Percentiles rank a stretch among this genome's conserved stretches.
These are phyloP conservation scores for Trichoderma simmonsii DNA, from an alignment of 2,329 filamentous ascomycete genomes.

Conservation along the genomic window DNA sequence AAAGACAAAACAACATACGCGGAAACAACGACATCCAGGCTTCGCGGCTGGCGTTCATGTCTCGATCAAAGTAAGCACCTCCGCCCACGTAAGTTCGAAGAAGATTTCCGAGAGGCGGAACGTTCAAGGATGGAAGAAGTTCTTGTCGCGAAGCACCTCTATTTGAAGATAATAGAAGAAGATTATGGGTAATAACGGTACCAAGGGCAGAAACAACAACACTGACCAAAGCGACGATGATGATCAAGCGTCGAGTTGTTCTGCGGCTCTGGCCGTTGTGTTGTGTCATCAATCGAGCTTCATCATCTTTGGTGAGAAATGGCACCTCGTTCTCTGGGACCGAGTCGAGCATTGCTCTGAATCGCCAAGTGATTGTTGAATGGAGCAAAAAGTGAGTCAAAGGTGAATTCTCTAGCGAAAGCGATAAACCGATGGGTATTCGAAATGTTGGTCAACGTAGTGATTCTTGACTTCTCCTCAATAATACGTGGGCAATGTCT, in stretches of 20 bases:
- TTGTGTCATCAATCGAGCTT: not conserved
- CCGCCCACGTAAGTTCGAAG: not conserved
- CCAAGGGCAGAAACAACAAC: too few relatives aligned
- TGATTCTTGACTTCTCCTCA: too few relatives aligned
- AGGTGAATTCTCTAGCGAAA: too few relatives aligned
- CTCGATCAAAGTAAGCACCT: not conserved
- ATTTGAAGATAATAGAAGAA: not conserved
- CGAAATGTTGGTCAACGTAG: too few relatives aligned
- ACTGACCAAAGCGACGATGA: too few relatives aligned
- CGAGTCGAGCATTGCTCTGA: conserved; percentile 1
- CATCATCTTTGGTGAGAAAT: not conserved
- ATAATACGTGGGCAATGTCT: too few relatives aligned
- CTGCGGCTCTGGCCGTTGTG: not conserved
- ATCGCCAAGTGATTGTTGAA: not conserved
- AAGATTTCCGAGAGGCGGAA: not conserved
- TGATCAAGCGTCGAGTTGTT: too few relatives aligned
- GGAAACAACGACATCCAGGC: conserved; percentile 8
- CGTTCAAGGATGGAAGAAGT: not conserved
- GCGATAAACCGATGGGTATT: too few relatives aligned
- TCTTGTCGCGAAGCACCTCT: not conserved
- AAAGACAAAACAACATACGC: not conserved
- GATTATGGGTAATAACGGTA: too few relatives aligned
- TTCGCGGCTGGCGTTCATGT: not conserved
- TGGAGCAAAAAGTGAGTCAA: too few relatives aligned
- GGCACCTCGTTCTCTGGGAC: not conserved